These are phyloP conservation scores for Dothiorella sarmentorum DNA, from an alignment of 2,329 filamentous ascomycete species.

Conservation along the genomic window DNA sequence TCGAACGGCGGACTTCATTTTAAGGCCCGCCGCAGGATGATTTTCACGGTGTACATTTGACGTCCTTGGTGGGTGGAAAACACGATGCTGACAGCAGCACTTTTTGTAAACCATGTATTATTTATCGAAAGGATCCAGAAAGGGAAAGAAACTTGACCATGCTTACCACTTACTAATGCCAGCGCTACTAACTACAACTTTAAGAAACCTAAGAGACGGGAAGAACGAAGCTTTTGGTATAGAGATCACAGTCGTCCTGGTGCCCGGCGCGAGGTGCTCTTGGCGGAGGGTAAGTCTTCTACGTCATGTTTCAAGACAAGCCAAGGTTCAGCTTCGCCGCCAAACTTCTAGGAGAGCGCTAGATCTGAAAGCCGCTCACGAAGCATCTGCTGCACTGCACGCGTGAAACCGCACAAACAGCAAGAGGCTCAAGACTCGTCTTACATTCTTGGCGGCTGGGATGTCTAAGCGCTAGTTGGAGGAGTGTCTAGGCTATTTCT, in stretches of 20 bases:
- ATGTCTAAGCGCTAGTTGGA: constrained; percentile 1
- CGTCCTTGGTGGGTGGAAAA: not conserved
- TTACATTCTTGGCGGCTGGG: constrained; percentile 3
- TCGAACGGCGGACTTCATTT: not conserved
- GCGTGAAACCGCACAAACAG: not conserved
- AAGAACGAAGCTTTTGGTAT: too few relatives aligned
- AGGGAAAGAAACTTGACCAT: not conserved
- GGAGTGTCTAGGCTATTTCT: constrained; percentile 6
- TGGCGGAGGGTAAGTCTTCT: too few relatives aligned
- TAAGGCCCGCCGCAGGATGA: not conserved
- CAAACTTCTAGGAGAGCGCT: not conserved
- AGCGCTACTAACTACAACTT: not conserved
- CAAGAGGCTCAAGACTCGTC: not conserved
- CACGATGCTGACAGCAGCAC: constrained; percentile 3
- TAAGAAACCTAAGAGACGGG: too few relatives aligned
- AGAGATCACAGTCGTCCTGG: too few relatives aligned
- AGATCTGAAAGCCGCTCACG: too few relatives aligned
- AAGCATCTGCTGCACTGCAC: not conserved
- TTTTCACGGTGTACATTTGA: not conserved
- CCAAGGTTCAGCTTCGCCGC: not conserved
- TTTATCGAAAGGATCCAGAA: not conserved
- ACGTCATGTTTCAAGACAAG: not conserved
- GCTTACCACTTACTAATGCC: not conserved
- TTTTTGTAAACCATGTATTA: constrained; percentile 16
- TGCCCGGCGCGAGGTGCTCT: too few relatives aligned